Evolutionary conservation across 208 protist species (phyloP).

Genomic region (Leptomonas pyrrhocoris): DNA sequence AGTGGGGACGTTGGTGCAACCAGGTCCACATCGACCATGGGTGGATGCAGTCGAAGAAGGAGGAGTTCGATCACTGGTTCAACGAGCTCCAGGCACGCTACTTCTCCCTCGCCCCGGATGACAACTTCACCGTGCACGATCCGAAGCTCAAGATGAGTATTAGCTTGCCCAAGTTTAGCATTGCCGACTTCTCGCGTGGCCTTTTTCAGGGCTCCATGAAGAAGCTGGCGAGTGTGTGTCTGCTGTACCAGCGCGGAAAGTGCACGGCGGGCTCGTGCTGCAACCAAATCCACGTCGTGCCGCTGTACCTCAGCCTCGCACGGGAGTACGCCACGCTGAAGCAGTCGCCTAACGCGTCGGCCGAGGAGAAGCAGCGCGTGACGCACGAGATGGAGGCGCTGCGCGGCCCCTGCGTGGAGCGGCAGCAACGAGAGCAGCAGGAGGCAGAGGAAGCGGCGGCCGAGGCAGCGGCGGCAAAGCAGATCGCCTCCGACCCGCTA

Average conservation of each 20-base stretch:
- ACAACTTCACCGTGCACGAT: conserved; percentile 79
- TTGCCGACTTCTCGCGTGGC: conserved; percentile 74
- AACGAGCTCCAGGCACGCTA: conserved; percentile 64
- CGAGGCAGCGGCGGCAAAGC: not conserved
- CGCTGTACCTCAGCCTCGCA: conserved; percentile 50
- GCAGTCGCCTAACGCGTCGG: conserved; percentile 14
- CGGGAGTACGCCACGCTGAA: conserved; percentile 25
- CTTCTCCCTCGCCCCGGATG: conserved; percentile 46
- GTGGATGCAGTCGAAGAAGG: conserved; percentile 79
- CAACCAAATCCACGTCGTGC: conserved; percentile 87
- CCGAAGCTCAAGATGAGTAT: conserved; percentile 70
- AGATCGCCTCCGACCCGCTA: not conserved
- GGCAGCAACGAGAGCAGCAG: conserved; percentile 33
- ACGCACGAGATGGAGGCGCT: conserved; percentile 37
- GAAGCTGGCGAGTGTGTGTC: conserved; percentile 81
- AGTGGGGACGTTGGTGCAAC: conserved; percentile 90
- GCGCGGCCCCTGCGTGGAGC: conserved; percentile 25
- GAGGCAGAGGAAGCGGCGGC: conserved; percentile 21
- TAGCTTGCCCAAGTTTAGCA: conserved; percentile 69
- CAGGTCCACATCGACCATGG: conserved; percentile 77
- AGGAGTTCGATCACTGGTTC: conserved; percentile 78
- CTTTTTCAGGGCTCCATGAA: conserved; percentile 78
- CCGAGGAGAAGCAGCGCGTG: conserved; percentile 14
- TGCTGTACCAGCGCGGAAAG: conserved; percentile 81
- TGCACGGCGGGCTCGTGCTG: conserved; percentile 84